Evolutionary conservation across 345 rosid species (phyloP), one percentile per base, ranked within the genome.

Genomic region (Anacardium occidentale): DNA sequence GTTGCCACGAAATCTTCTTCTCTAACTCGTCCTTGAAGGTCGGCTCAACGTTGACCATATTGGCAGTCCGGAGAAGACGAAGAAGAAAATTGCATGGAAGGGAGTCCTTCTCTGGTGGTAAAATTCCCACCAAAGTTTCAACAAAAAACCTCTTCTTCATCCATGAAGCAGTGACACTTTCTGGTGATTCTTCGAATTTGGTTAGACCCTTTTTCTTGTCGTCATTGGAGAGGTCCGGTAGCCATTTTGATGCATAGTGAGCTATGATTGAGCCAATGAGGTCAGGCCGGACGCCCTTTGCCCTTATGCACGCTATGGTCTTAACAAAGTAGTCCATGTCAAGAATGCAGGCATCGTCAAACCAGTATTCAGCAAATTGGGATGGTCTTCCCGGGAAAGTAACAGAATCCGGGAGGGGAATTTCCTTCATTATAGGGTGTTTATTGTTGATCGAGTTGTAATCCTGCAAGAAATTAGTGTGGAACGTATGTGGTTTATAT

Each of bases 211-310:
- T 85, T 42, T 21, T 66, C 2, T 62, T 10, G 0, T 52, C 64
- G 13, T 78, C 82, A 15, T 42, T 76, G 13, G 91, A 76, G 58
- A 90, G 85, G 37, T 90, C 97, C 0, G 98, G 93, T 21, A 92
- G 87, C 93, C 97, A 91, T 75, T 89, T 92, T 56, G 97, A 90
- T 44, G 97, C 88, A 15, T 91, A 90, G 72, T 91, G 97, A 26
- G 83, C 82, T 7, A 94, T 88, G 79, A 92, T 88, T 25, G 98
- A 85, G 20, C 98, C 98, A 1, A 90, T 82, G 22, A 92, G 84
- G 57, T 92, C 93, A 0, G 95, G 92, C 3, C 90, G 90, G 57
- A 87, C 97, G 0, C 95, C 97, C 60, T 90, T 92, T 54, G 92
- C 86, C 77, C 86, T 94, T 70, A 91, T 87, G 47, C 87, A 85